These are phyloP conservation scores for Saccharum officinarum DNA, from an alignment of 176 grass and related monocot species.

Conservation along the genomic window DNA sequence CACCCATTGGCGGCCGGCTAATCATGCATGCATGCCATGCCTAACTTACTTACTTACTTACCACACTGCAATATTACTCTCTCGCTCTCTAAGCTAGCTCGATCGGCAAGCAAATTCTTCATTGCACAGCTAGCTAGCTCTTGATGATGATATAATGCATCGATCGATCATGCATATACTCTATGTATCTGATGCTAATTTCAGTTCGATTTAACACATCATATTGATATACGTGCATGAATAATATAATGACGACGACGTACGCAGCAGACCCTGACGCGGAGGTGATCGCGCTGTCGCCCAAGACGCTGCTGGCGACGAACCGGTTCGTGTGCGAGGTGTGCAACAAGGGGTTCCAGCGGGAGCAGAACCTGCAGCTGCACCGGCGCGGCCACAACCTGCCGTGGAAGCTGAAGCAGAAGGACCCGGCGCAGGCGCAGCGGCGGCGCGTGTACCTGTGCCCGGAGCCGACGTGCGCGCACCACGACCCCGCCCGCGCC, in stretches of 20 bases:
- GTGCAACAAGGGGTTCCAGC: conserved; percentile 97
- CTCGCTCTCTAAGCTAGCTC: too few relatives aligned
- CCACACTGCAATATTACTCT: too few relatives aligned
- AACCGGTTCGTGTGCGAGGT: conserved; percentile 99
- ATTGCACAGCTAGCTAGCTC: too few relatives aligned
- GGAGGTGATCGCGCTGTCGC: conserved; percentile 89
- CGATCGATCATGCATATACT: too few relatives aligned
- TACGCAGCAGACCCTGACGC: conserved; percentile 74
- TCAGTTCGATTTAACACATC: neutral
- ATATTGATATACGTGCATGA: too few relatives aligned
- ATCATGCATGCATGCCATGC: conserved; percentile 1
- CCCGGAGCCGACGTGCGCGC: conserved; percentile 91
- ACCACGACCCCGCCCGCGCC: conserved; percentile 82
- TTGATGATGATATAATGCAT: too few relatives aligned
- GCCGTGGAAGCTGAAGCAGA: conserved; percentile 97
- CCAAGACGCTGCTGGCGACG: conserved; percentile 88
- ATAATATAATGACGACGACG: too few relatives aligned
- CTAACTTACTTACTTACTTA: neutral
- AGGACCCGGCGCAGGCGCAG: conserved; percentile 55
- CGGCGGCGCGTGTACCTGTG: conserved; percentile 94
- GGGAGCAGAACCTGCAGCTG: conserved; percentile 99
- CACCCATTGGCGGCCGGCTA: neutral
- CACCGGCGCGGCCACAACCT: conserved; percentile 96
- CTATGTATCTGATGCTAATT: too few relatives aligned
- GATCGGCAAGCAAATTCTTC: too few relatives aligned